Base-by-base conservation (phyloP, 441 rosid species). In the Mallotus repandus region DNA sequence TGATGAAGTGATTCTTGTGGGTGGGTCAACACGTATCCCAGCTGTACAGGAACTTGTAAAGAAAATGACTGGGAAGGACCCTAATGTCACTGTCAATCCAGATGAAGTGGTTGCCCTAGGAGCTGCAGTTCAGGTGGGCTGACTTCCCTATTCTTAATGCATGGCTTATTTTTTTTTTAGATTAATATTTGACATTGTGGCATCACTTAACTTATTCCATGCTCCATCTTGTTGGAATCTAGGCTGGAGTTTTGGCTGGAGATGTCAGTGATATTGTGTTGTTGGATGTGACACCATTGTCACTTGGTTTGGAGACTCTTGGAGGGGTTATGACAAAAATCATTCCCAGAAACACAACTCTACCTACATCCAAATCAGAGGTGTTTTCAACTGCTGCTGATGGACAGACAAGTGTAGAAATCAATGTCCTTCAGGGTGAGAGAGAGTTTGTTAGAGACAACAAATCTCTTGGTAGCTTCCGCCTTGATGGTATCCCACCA, bases 331-430 rank as follows among this genome's bases (percentile, higher is more conserved):
- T 95, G 99, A 89, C 96, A 4, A 93, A 91, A 78, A 90, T 91
- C 74, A 93, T 95, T 43, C 90, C 97, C 1, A 89, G 99, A 75
- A 95, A 95, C 75, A 88, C 98, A 0, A 95, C 99, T 0, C 74
- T 95, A 41, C 99, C 99, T 6, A 89, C 99, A 22, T 95, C 98
- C 16, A 95, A 95, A 77, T 95, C 98, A 1, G 96, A 93, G 79
- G 98, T 95, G 68, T 95, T 95, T 74, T 91, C 99, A 41, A 95
- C 99, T 0, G 97, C 97, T 73, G 97, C 98, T 0, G 99, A 95
- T 72, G 98, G 99, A 21, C 98, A 95, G 77, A 91, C 99, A 14
- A 93, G 98, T 76, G 99, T 95, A 0, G 98, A 91, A 79, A 95
- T 95, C 41, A 95, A 93, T 66, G 99, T 95, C 46, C 88, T 95